Base-by-base conservation (phyloP, 805 yeast species). In the Blastobotrys peoriensis region DNA sequence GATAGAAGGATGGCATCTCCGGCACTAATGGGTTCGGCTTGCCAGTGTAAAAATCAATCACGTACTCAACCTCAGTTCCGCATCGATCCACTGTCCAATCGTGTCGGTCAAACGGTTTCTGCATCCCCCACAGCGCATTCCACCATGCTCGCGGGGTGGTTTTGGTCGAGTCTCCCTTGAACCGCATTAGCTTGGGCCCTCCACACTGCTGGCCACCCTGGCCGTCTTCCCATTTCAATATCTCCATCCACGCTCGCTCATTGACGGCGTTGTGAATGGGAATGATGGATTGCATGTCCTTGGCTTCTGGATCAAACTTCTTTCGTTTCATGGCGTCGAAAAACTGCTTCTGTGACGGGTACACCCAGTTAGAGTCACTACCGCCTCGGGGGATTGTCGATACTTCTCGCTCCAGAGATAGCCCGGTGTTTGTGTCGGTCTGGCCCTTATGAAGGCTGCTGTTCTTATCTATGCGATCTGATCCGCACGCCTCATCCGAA, bases 211-310 rank as follows among this genome's bases (percentile, higher is more conserved):
- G 53, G 51, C 52, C 38, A 10, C 59, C 55, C 51, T 46, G 56
- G 48, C 41, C 58, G 47, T 52, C 43, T 60, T 91, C 98, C 98
- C 98, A 91, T 53, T 73, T 65, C 58, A 78, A 61, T 27, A 91
- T 87, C 59, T 84, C 87, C 43, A 63, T 64, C 98, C 98, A 91
- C 2, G 95, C 95, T 49, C 86, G 68, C 63, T 91, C 98, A 61
- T 91, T 91, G 27, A 91, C 97, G 33, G 85, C 79, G 59, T 91
- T 91, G 62, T 91, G 98, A 36, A 91, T 83, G 0, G 98, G 98
- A 3, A 91, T 95, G 15, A 91, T 86, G 1, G 91, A 77, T 51
- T 77, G 69, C 98, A 91, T 91, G 59, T 89, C 97, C 5, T 66
- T 62, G 0, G 83, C 83, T 8, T 78, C 68, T 1, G 98, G 96